A percentile compares a stretch with the other conserved stretches of the same genome.
phyloP scores from a whole-genome alignment of 1,284 basidiomycete genomes.

The Kalmanozyma brasiliensis region DNA sequence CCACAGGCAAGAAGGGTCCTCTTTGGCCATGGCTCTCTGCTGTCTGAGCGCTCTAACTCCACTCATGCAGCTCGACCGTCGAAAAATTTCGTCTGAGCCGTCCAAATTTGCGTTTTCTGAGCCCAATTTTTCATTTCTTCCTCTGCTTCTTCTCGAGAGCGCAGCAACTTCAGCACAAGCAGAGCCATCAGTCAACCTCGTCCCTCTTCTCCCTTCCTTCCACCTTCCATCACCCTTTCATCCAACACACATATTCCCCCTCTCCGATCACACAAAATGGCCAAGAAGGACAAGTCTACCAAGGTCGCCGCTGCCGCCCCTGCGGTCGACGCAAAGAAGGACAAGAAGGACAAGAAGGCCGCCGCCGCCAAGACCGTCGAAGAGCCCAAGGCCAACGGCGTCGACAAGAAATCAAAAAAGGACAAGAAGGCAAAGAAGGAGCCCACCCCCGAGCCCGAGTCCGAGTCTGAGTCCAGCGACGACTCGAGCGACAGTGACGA shows the following conservation, averaged over 20 bases:
- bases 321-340: constrained; percentile 41
- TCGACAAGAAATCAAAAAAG: constrained; percentile 55
- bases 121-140: constrained; percentile 15
- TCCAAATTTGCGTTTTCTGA: constrained; percentile 6
- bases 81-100: constrained; percentile 14
- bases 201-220: constrained; percentile 1
- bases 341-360: constrained; percentile 44
- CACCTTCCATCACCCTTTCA: background rate
- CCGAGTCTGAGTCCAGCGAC: constrained; percentile 21
- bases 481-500: constrained; percentile 17
- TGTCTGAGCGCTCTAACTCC: constrained; percentile 13
- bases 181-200: background rate
- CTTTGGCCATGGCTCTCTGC: background rate
- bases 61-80: constrained; percentile 28
- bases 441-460: constrained; percentile 46
- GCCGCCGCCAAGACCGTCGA: constrained; percentile 26
- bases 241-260: background rate
- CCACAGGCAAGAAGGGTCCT: constrained; percentile 1
- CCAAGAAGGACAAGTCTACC: constrained; percentile 29
- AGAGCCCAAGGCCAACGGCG: constrained; percentile 41
- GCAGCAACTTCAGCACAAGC: background rate
- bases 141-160: constrained; percentile 6
- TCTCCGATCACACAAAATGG: background rate
- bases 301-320: constrained; percentile 38
- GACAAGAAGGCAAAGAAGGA: constrained; percentile 56